Conservation (phyloP, 179 eudicot species). For the Carnegiea gigantea region DNA sequence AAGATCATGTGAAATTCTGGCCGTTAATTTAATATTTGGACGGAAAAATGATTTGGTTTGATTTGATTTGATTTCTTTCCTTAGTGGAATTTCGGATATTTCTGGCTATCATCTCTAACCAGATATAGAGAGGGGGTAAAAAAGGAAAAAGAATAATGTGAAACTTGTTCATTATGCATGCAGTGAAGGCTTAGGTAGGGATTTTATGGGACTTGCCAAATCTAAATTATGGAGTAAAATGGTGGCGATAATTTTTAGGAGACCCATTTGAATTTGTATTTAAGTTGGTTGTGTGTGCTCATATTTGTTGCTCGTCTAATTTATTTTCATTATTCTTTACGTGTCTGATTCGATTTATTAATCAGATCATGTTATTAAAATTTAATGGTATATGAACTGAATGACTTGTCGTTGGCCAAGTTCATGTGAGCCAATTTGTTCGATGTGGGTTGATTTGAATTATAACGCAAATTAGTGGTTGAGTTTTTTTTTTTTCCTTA, state of each 20-base stretch:
- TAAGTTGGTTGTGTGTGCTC: not conserved
- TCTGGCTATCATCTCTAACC: not conserved
- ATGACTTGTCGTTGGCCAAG: too few relatives aligned
- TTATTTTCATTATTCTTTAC: not conserved
- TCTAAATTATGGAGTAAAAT: not conserved
- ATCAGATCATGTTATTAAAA: not conserved
- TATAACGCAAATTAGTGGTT: not conserved
- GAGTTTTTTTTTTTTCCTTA: too few relatives aligned
- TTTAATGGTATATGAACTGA: not conserved
- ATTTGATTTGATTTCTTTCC: not conserved
- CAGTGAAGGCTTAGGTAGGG: not conserved
- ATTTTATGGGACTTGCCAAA: slow-evolving; percentile 6
- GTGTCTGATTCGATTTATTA: not conserved
- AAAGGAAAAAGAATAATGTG: not conserved
- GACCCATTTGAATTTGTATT: not conserved
- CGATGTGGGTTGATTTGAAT: not conserved
- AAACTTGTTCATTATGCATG: not conserved
- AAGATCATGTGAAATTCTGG: slow-evolving; percentile 3
- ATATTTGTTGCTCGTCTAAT: not conserved
- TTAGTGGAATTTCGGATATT: not conserved
- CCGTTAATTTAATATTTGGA: not conserved
- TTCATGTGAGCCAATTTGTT: not conserved
- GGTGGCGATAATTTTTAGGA: not conserved
- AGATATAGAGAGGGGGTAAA: too few relatives aligned
- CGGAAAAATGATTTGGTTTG: not conserved